Evolutionary conservation across 306 rosid species (phyloP).

Genomic region (Vigna unguiculata): DNA sequence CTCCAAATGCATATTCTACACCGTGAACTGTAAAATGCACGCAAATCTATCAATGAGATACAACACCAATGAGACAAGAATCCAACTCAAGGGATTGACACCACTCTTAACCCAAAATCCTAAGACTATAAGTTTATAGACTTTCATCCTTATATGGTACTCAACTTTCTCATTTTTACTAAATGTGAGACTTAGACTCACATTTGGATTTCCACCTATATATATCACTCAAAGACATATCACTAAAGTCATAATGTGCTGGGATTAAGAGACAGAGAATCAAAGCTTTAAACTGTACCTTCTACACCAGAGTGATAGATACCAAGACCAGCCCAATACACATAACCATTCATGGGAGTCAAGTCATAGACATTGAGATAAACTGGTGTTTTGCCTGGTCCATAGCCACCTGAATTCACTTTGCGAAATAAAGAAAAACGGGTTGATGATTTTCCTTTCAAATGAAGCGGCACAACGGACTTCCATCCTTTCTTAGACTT

Average conservation of each 20-base stretch:
- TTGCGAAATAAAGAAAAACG: constrained; percentile 79
- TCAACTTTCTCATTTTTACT: no score
- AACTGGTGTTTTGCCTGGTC: constrained; percentile 79
- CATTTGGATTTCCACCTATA: no score
- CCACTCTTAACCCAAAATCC: no score
- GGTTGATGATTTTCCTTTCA: constrained; percentile 77
- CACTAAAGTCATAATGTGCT: constrained; percentile 4
- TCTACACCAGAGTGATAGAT: constrained; percentile 98
- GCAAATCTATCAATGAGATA: no score
- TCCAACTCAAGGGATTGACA: no score
- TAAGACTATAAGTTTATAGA: no score
- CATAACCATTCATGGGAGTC: constrained; percentile 94
- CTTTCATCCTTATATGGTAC: no score
- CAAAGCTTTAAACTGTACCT: constrained; percentile 56
- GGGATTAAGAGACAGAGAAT: constrained; percentile 17
- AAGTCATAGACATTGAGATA: constrained; percentile 94
- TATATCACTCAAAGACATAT: no score
- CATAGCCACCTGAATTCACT: constrained; percentile 62
- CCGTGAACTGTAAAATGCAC: constrained; percentile 77
- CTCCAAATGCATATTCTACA: constrained; percentile 96
- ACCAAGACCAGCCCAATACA: constrained; percentile 96
- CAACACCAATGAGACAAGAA: no score
- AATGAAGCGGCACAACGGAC: constrained; percentile 67
- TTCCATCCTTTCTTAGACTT: constrained; percentile 86
- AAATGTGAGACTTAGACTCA: no score